phyloP scores from a whole-genome alignment of 352 stramenopile genomes.

The Phytopythium helicoides region DNA sequence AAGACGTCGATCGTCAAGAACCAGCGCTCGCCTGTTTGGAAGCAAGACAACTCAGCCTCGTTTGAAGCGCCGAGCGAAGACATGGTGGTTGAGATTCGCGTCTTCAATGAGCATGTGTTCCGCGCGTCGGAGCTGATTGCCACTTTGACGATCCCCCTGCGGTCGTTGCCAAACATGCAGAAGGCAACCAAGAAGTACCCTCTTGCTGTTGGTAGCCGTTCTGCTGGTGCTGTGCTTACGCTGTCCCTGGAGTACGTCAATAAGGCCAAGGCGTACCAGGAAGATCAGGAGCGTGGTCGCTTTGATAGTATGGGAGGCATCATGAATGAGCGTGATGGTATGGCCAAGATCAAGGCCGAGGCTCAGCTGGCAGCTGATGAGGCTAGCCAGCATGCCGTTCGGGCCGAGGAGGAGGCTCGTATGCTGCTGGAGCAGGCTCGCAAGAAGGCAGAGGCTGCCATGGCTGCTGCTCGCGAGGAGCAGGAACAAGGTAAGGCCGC shows the following conservation, averaged over 20 bases:
- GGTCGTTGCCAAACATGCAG: constrained; percentile 81
- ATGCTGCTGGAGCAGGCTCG: constrained; percentile 71
- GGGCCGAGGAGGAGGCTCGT: constrained; percentile 73
- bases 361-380: constrained; percentile 81
- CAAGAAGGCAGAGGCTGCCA: constrained; percentile 80
- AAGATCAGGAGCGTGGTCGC: constrained; percentile 62
- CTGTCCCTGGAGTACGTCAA: constrained; percentile 84
- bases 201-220: constrained; percentile 72
- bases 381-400: constrained; percentile 62
- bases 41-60: constrained; percentile 80
- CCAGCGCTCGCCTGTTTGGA: constrained; percentile 83
- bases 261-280: constrained; percentile 74
- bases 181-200: constrained; percentile 85
- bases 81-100: constrained; percentile 80
- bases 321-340: constrained; percentile 80
- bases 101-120: constrained; percentile 85
- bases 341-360: constrained; percentile 81
- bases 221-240: constrained; percentile 71
- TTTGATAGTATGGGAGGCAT: constrained; percentile 61
- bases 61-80: constrained; percentile 78
- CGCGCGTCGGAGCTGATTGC: constrained; percentile 67
- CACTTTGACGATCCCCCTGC: constrained; percentile 75
- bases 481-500: constrained; percentile 79
- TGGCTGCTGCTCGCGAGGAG: constrained; percentile 76
- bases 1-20: constrained; percentile 81